A percentile compares a stretch with the other conserved stretches of the same genome.
Conservation (phyloP, 257 asterid genomes). For the Salvia splendens region DNA sequence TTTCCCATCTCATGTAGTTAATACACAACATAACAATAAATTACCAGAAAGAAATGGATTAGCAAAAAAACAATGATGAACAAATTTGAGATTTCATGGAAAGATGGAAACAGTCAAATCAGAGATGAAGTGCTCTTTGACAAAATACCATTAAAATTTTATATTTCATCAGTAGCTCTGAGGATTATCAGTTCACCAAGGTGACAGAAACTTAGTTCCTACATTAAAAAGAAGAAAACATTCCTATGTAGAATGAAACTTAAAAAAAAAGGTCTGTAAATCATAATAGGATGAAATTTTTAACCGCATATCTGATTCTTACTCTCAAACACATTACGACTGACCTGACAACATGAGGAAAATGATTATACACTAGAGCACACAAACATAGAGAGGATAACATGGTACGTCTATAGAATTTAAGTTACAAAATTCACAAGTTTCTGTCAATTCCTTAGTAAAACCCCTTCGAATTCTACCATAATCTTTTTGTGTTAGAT, state of each 20-base stretch:
- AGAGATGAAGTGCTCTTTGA: neutral
- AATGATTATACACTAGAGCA: neutral
- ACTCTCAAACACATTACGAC: neutral
- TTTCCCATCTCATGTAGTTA: slow-evolving; percentile 3
- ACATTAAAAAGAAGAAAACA: neutral
- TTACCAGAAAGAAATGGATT: slow-evolving; percentile 7
- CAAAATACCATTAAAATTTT: neutral
- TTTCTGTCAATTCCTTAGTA: neutral
- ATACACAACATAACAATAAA: slow-evolving; percentile 9
- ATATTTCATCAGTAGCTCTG: slow-evolving; percentile 3
- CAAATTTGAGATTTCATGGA: slow-evolving; percentile 17
- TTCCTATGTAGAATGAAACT: slow-evolving; percentile 16
- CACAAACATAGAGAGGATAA: neutral
- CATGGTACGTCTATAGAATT: neutral
- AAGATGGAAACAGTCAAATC: slow-evolving; percentile 10
- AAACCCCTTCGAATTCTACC: neutral
- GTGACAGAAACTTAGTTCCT: slow-evolving; percentile 6
- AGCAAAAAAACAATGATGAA: neutral
- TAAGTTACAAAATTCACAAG: slow-evolving; percentile 1
- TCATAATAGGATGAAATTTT: neutral
- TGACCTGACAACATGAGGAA: slow-evolving; percentile 5
- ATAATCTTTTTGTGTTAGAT: neutral
- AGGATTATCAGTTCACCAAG: neutral
- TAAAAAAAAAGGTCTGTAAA: neutral
- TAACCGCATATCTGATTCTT: neutral